Evolutionary conservation across 176 grass and related monocot species (phyloP), one percentile per base, ranked within the genome.

Genomic region (Juncus effusus): DNA sequence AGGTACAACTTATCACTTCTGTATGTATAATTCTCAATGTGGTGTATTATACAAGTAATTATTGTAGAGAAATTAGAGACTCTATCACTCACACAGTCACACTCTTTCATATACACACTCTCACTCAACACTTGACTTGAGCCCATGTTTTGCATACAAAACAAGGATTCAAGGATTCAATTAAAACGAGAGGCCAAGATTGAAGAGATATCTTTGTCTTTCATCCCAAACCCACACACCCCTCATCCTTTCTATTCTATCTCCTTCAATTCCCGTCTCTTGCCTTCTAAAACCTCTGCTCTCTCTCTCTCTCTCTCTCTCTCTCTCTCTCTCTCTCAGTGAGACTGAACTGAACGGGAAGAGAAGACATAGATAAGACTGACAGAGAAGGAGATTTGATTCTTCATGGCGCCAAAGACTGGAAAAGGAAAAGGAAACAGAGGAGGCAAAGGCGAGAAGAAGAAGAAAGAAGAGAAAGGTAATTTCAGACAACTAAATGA

Each of bases 401-500:
- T 10, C 67, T 54, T 37, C 74, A 99, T 99, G 94, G 94, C 94
- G 7, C 94, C 94, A n/a, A 99, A 82, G 70, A 51, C 94, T 65
- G 89, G 94, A 69, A 99, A 81, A 76, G 88, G 88, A 13, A 80
- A 77, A 64, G 82, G 75, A 64, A 77, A 79, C 77, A 83, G 66
- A 72, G 77, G 63, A 69, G 75, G 80, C 68, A 99, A 82, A 40
- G 85, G 80, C 58, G 88, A 99, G 28, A 89, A 38, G 83, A 99
- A 72, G 88, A 99, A 83, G 85, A 99, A 93, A 79, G 88, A 93
- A 59, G 94, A 93, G 73, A 99, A 99, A 89, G 83, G 94, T 99
- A 80, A 4, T 38, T 4, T 28, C 8, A 2, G 5, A 2, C 47
- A 6, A 10, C 1, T 60, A 28, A 28, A 28, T 51, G 6, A 58